Evolutionary conservation across 1,284 basidiomycete species (phyloP), one percentile per base, ranked within the genome.

Genomic region (Ceratobasidium sp.): DNA sequence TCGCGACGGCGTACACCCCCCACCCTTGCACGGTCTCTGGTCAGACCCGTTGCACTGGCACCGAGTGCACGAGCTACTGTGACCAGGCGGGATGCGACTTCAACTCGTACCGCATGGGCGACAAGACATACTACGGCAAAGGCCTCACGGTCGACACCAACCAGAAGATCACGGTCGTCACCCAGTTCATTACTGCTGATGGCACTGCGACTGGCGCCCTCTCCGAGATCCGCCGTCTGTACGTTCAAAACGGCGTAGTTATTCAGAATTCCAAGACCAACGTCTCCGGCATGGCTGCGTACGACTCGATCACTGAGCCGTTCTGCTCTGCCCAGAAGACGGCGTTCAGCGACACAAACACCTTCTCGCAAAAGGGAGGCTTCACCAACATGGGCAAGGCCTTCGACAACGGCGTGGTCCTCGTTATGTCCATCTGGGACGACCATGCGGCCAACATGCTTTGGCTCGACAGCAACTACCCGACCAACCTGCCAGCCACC

Each of bases 401-500:
- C 11, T 81, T 89, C 79, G 79, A 80, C 29, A 77, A 80, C 54
- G 88, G 88, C 73, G 86, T 89, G 84, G 88, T 89, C 19, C 82
- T 90, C 47, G 87, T 87, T 69, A 80, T 90, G 80, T 84, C 82
- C 77, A 78, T 89, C 77, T 89, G 88, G 88, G 88, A 89, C 78
- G 89, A 89, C 82, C 83, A 89, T 79, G 83, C 83, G 47, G 87
- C 84, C 76, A 82, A 86, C 79, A 89, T 89, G 88, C 84, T 88
- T 80, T 89, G 88, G 88, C 79, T 88, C 73, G 88, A 90, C 83
- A 83, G 82, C 78, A 82, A 80, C 83, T 89, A 89, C 84, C 88
- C 88, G 57, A 83, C 84, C 77, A 79, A 80, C 79, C 81, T 15
- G 48, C 31, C 79, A 47, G 50, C 75, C 22, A 50, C 76, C 33